Evolutionary conservation across 768 basidiomycete genomes (phyloP), one percentile per base, ranked within the genome.

Genomic region (Boletus rubescentipes): DNA sequence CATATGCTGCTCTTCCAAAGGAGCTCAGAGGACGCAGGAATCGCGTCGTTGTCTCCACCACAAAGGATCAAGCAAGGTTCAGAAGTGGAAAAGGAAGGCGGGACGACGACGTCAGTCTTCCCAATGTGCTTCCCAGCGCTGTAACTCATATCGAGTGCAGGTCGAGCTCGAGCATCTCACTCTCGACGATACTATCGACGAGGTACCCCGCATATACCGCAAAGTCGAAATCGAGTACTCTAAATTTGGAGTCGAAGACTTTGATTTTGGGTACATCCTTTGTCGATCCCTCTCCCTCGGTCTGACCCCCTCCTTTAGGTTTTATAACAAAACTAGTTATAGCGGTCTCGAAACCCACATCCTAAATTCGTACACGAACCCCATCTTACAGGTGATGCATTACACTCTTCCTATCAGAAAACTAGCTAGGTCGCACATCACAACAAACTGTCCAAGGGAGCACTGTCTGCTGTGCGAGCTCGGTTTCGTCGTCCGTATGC

Each of bases 181-280:
- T 5, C 75, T 78, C 46, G 83, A 84, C 51, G 76, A 80, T 47
- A 73, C 70, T 18, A 77, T 76, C 29, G 83, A 80, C 35, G 79
- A 83, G 29, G 81, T 93, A 44, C 92, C 95, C 1, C 82, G 80
- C 51, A 80, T 85, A 55, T 99, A 97, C 69, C 85, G 90, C 53
- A 88, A 87, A 63, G 94, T 97, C 15, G 95, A 98, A 72, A 99
- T 99, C 64, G 93, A 95, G 70, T 99, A 99, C 68, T 95, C 92
- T 36, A 96, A 95, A 65, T 99, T 99, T 64, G 96, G 96, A 5
- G 92, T 98, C 16, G 96, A 98, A 67, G 96, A 99, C 71, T 99
- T 99, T 64, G 97, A 99, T 71, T 99, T 99, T 64, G 96, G 82
- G 94, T 93, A 67, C 51, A 80, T 68, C 12, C 32, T 37, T 9